Percentiles rank a stretch among this genome's conserved stretches.
These are phyloP conservation scores for Anastatica hierochuntica DNA, from an alignment of 345 rosid species.

Conservation along the genomic window DNA sequence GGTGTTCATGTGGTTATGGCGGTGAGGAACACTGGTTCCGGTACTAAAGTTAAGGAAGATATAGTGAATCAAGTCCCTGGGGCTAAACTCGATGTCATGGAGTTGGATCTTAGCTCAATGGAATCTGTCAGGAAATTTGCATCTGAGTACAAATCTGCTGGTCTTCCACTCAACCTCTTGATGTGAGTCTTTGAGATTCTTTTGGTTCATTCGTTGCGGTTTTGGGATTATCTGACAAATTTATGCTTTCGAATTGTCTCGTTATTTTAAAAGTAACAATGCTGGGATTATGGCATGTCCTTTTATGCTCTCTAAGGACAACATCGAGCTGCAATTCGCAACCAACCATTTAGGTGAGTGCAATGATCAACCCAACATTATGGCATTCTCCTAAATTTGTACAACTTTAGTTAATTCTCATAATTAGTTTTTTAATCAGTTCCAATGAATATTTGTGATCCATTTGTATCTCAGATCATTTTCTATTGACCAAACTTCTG, in stretches of 20 bases:
- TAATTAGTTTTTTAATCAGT: not conserved
- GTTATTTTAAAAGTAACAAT: slow-evolving; percentile 25
- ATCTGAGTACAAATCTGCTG: slow-evolving; percentile 37
- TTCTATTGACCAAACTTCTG: slow-evolving; percentile 48
- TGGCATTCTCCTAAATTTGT: not conserved
- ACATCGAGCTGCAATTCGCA: slow-evolving; percentile 45
- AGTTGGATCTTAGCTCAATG: slow-evolving; percentile 56
- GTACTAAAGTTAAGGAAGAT: slow-evolving; percentile 36
- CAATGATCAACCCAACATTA: not conserved
- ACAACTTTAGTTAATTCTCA: not conserved
- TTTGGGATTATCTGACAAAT: not conserved
- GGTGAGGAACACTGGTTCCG: slow-evolving; percentile 45
- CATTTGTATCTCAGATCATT: slow-evolving; percentile 41
- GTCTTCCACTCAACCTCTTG: slow-evolving; percentile 52
- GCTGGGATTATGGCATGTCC: slow-evolving; percentile 42
- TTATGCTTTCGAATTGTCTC: not conserved
- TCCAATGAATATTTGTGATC: not conserved
- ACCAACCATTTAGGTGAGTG: slow-evolving; percentile 50
- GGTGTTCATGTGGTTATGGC: slow-evolving; percentile 62
- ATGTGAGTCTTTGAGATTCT: slow-evolving; percentile 26
- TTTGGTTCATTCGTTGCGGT: not conserved
- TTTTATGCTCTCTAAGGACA: slow-evolving; percentile 41
- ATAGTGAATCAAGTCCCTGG: slow-evolving; percentile 38
- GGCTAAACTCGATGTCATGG: slow-evolving; percentile 58
- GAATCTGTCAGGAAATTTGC: slow-evolving; percentile 51